These are phyloP conservation scores for Diddensiella santjacobensis DNA, from an alignment of 805 yeast species.

Conservation along the genomic window DNA sequence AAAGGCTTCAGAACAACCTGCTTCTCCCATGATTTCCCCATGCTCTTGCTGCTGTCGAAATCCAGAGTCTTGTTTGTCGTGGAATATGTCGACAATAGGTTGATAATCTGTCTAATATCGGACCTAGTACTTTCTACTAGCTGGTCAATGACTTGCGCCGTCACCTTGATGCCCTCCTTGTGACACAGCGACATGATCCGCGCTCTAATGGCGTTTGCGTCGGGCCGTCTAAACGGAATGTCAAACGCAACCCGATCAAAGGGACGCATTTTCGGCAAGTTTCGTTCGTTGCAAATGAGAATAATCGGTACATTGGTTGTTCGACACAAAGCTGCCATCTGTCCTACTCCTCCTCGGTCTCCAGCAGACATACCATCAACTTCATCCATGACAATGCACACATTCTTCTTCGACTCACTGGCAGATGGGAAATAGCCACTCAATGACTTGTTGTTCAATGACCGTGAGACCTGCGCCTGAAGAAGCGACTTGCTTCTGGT, in stretches of 20 bases:
- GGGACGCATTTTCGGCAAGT: constrained; percentile 92
- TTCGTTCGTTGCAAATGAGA: constrained; percentile 87
- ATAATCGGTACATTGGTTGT: constrained; percentile 87
- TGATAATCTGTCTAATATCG: constrained; percentile 92
- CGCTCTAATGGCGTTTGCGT: constrained; percentile 72
- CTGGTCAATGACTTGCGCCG: constrained; percentile 76
- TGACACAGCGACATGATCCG: constrained; percentile 87
- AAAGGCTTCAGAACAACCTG: constrained; percentile 88
- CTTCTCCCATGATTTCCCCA: constrained; percentile 77
- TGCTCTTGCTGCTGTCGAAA: constrained; percentile 56
- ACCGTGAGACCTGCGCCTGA: constrained; percentile 62
- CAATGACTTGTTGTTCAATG: constrained; percentile 77
- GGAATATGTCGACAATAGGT: constrained; percentile 79
- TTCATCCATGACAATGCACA: constrained; percentile 94
- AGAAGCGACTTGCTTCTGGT: constrained; percentile 80
- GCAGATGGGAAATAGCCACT: constrained; percentile 60
- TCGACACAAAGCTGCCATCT: constrained; percentile 79
- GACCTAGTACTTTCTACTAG: constrained; percentile 80
- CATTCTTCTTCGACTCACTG: constrained; percentile 42
- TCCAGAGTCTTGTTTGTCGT: constrained; percentile 64
- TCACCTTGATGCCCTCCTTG: constrained; percentile 76
- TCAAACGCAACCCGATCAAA: constrained; percentile 81
- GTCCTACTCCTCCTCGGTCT: constrained; percentile 98
- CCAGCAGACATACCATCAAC: constrained; percentile 99
- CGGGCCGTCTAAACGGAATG: constrained; percentile 84